phyloP scores from a whole-genome alignment of 345 rosid species.

The Syzygium aqueum region DNA sequence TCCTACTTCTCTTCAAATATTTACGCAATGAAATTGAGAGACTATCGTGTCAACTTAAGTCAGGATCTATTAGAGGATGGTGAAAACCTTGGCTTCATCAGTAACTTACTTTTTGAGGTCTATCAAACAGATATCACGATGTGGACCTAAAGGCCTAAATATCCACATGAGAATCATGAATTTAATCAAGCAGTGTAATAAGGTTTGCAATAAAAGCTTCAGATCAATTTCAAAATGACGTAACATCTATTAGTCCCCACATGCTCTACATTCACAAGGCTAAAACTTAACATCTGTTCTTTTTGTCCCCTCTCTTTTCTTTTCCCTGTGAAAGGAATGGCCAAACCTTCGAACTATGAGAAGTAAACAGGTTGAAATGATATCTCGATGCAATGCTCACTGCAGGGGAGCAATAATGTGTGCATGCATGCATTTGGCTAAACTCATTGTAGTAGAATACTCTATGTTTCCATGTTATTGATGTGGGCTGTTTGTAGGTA shows the following conservation, averaged over 20 bases:
- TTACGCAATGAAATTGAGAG: not conserved
- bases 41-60: not conserved
- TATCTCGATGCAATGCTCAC: not conserved
- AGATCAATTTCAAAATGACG: not conserved
- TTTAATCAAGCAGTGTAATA: not conserved
- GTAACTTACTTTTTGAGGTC: not conserved
- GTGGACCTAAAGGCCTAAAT: not conserved
- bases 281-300: not conserved
- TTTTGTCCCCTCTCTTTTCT: not conserved
- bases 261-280: not conserved
- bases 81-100: not conserved
- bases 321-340: not conserved
- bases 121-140: not conserved
- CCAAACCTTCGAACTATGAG: not conserved
- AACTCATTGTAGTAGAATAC: not conserved
- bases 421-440: not conserved
- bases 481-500: constrained; percentile 34
- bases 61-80: not conserved
- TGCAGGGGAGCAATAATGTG: not conserved
- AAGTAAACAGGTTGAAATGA: not conserved
- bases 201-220: not conserved
- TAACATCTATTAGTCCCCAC: not conserved
- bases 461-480: not conserved
- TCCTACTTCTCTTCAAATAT: not conserved
- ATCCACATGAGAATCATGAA: not conserved